phyloP scores from a whole-genome alignment of 2,329 filamentous ascomycete species.

The Pezicula rhizophila region DNA sequence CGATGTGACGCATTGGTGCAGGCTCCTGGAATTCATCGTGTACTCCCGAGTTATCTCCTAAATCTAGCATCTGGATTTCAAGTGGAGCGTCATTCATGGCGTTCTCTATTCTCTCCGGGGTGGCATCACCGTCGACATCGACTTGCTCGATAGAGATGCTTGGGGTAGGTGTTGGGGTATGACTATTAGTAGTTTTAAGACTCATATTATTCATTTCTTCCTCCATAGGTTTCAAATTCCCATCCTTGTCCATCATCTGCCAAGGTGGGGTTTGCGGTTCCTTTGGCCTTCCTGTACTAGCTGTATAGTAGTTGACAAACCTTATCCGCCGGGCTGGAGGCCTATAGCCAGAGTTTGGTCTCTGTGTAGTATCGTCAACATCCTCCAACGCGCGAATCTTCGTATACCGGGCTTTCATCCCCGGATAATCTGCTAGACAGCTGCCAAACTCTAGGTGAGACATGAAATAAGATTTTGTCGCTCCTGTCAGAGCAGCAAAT shows the following conservation, averaged over 20 bases:
- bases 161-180: slow-evolving; percentile 9
- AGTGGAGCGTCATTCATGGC: slow-evolving; percentile 11
- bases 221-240: slow-evolving; percentile 10
- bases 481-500: slow-evolving; percentile 39
- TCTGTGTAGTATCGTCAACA: slow-evolving; percentile 46
- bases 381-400: slow-evolving; percentile 67
- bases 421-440: slow-evolving; percentile 69
- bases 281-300: slow-evolving; percentile 69
- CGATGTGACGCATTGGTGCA: slow-evolving; percentile 29
- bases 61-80: slow-evolving; percentile 17
- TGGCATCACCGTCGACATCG: slow-evolving; percentile 30
- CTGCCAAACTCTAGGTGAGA: slow-evolving; percentile 81
- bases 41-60: slow-evolving; percentile 21
- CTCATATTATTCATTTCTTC: slow-evolving; percentile 19
- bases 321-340: slow-evolving; percentile 49
- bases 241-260: slow-evolving; percentile 12
- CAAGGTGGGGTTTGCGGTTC: slow-evolving; percentile 28
- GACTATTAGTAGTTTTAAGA: slow-evolving; percentile 5
- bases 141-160: slow-evolving; percentile 38
- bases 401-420: slow-evolving; percentile 64
- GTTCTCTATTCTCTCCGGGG: slow-evolving; percentile 24
- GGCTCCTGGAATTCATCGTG: slow-evolving; percentile 18
- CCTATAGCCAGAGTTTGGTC: slow-evolving; percentile 16
- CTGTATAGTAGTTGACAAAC: slow-evolving; percentile 87
- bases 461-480: slow-evolving; percentile 66